These are phyloP conservation scores for Dichotomopilus funicola DNA, from an alignment of 2,329 filamentous ascomycete species.

Conservation along the genomic window DNA sequence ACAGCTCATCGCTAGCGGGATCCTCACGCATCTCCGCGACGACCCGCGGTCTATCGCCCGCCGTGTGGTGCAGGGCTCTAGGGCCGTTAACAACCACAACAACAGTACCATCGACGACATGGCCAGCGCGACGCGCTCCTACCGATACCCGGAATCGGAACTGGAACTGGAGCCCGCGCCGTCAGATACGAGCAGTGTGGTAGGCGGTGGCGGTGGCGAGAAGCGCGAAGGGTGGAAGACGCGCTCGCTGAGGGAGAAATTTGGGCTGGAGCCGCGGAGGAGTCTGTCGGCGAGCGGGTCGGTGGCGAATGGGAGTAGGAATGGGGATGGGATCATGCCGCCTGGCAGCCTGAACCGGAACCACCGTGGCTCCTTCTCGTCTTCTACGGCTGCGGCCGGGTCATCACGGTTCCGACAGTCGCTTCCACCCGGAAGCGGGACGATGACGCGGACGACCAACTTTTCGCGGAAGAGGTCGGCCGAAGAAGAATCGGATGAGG, in stretches of 20 bases:
- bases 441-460: constrained; percentile 14
- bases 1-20: constrained; percentile 36
- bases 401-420: constrained; percentile 21
- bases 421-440: constrained; percentile 5
- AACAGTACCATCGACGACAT: background rate
- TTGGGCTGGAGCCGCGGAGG: constrained; percentile 19
- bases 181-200: constrained; percentile 5
- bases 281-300: constrained; percentile 19
- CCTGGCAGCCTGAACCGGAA: too few relatives aligned
- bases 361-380: too few relatives aligned
- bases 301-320: background rate
- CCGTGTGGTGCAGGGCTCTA: constrained; percentile 31
- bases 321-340: too few relatives aligned
- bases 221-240: constrained; percentile 25
- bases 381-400: background rate
- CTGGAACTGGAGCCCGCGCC: constrained; percentile 14
- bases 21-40: constrained; percentile 36
- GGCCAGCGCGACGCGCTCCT: constrained; percentile 4
- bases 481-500: constrained; percentile 17
- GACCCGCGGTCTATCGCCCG: constrained; percentile 31
- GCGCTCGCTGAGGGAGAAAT: constrained; percentile 23
- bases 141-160: constrained; percentile 18
- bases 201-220: background rate
- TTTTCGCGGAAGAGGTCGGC: constrained; percentile 20
- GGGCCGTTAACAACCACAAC: constrained; percentile 2